Base-by-base conservation (phyloP, 768 basidiomycete species). In the Lactarius sanguifluus region DNA sequence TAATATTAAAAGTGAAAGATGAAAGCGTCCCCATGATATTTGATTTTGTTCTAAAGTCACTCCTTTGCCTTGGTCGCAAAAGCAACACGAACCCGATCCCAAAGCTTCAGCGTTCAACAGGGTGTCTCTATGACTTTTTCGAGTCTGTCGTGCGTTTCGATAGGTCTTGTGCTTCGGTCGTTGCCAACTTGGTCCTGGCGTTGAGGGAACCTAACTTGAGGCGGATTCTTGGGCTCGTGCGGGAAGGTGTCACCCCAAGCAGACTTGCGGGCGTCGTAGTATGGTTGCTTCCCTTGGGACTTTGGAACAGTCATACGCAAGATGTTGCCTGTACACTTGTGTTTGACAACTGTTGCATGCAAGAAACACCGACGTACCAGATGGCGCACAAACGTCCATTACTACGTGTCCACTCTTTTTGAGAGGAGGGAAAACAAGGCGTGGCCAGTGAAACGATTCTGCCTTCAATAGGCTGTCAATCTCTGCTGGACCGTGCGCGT, bases 241-340 rank as follows among this genome's bases (percentile, higher is more conserved):
- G 97, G 97, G 77, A 98, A 98, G 28, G 93, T 81, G 75, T 98
- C 97, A 23, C 97, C 97, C 96, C 96, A 98, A 12, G 77, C 78
- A 0, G 92, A 88, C 78, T 98, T 98, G 41, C 96, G 87, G 2
- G 96, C 95, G 75, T 98, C 97, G 74, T 98, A 94, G 74, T 87
- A 99, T 0, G 86, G 83, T 72, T 98, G 95, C 75, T 94, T 96
- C n/a, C 95, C 95, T 78, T 96, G 95, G 2, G 93, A 96, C 71
- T 87, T 94, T 0, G 96, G 92, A 45, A 96, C 87, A 5, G 91
- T 96, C 76, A 96, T 79, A 6, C 96, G 88, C 84, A 95, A 90
- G 57, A 98, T 90, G 77, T 92, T 88, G 38, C 91, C 96, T 97
- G 72, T n/a, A 60, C 43, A 2, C 59, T 59, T 62, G 25, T 32